Percentiles rank a stretch among this genome's conserved stretches.
These are phyloP conservation scores for Cercospora berteroae DNA, from an alignment of 2,329 filamentous ascomycete species.

Conservation along the genomic window DNA sequence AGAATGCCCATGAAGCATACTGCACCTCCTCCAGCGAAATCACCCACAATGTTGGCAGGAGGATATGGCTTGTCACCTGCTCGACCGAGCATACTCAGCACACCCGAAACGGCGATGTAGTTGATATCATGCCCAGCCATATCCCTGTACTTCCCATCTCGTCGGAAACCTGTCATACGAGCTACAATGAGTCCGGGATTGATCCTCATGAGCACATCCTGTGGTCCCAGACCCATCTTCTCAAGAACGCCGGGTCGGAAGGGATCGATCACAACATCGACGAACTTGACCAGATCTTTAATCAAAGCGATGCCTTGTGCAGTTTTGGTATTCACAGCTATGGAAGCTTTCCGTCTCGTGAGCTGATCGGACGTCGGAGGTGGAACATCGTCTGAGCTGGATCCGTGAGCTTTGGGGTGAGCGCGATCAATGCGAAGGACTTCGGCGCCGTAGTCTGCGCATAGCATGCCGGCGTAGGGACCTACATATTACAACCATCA, in stretches of 20 bases:
- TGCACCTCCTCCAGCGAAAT: slow-evolving; percentile 87
- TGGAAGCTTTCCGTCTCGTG: slow-evolving; percentile 75
- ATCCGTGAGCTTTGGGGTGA: slow-evolving; percentile 42
- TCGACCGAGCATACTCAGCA: slow-evolving; percentile 72
- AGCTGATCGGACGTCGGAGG: slow-evolving; percentile 66
- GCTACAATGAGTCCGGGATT: slow-evolving; percentile 79
- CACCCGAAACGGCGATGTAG: slow-evolving; percentile 85
- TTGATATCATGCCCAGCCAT: slow-evolving; percentile 98
- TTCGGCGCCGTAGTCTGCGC: slow-evolving; percentile 84
- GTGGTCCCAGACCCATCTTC: slow-evolving; percentile 72
- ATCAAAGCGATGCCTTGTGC: slow-evolving; percentile 63
- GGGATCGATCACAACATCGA: slow-evolving; percentile 87
- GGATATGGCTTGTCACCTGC: slow-evolving; percentile 68
- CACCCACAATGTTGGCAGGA: slow-evolving; percentile 79
- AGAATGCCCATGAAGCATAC: slow-evolving; percentile 79
- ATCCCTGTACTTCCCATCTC: slow-evolving; percentile 76
- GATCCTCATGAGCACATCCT: slow-evolving; percentile 58
- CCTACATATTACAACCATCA: slow-evolving; percentile 49
- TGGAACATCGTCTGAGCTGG: slow-evolving; percentile 25
- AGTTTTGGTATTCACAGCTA: slow-evolving; percentile 76
- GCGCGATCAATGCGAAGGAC: slow-evolving; percentile 81
- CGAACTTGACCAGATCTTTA: slow-evolving; percentile 58
- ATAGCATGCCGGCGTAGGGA: slow-evolving; percentile 82
- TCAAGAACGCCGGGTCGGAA: slow-evolving; percentile 91
- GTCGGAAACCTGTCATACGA: slow-evolving; percentile 84